Base-by-base conservation (phyloP, 352 stramenopile genomes). In the Paralagenidium karlingii region DNA sequence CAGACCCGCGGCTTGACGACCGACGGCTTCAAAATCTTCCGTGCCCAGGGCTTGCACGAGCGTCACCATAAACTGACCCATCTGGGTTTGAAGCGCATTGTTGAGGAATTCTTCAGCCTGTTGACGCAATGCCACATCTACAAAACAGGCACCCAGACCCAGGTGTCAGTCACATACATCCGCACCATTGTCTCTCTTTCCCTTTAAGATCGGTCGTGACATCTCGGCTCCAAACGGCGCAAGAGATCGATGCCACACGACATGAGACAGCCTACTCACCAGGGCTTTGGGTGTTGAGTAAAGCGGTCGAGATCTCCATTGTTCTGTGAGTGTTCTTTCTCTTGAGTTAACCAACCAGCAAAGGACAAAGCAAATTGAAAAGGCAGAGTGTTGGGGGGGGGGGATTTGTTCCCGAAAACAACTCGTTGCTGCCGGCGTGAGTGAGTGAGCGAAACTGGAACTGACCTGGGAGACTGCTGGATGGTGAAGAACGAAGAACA, bases 81-180 rank as follows among this genome's bases (percentile, higher is more conserved):
- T 53, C 36, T 32, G 24, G 19, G 22, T 31, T 42, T 36, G 59
- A 27, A 90, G 57, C 27, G 76, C 76, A 56, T 68, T 76, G 55
- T 87, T 85, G 24, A 90, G 55, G 29, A 77, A 76, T 42, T 85
- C 73, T 46, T 90, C 76, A n/a, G 76, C 70, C 56, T 90, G 73
- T 40, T 82, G 79, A 16, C 76, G 76, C 29, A 83, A 59, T 39
- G 61, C 54, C 39, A 77, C 32, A 55, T 90, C 76, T 79, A 36
- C 10, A 38, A 5, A 1, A 22, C 5, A 12, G 18, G 18, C 7
- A 38, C 15, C n/a, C n/a, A n/a, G n/a, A n/a, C n/a, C n/a, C n/a
- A n/a, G n/a, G n/a, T n/a, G n/a, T 27, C 6, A 45, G 11, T 18
- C 25, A 34, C 30, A 55, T 27, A 20, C 5, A 38, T 10, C 43